Percentiles rank a stretch among this genome's conserved stretches.
These are phyloP conservation scores for Neltuma alba DNA, from an alignment of 306 rosid species.

Conservation along the genomic window DNA sequence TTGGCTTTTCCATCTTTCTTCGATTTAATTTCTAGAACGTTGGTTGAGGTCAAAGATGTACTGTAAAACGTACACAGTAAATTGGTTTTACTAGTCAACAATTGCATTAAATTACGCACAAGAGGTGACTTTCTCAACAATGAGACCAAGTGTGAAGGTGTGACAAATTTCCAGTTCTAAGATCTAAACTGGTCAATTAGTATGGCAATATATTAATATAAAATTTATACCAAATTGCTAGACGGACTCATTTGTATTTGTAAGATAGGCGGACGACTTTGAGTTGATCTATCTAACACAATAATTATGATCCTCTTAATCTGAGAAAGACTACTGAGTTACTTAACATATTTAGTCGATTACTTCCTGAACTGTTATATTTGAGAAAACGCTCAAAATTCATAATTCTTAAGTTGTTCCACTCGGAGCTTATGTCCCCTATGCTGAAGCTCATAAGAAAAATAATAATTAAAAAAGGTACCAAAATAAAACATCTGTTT, in stretches of 20 bases:
- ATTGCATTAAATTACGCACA: background rate
- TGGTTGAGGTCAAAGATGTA: background rate
- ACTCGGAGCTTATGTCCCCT: background rate
- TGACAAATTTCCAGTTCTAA: background rate
- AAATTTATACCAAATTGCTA: no score
- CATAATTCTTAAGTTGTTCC: background rate
- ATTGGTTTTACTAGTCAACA: constrained; percentile 1
- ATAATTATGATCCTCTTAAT: background rate
- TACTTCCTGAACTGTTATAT: background rate
- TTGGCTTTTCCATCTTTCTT: background rate
- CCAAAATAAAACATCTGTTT: background rate
- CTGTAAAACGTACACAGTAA: background rate
- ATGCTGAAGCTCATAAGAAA: background rate
- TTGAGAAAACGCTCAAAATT: background rate
- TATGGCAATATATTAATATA: background rate
- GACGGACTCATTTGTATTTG: background rate
- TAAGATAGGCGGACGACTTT: background rate
- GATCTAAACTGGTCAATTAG: background rate
- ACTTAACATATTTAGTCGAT: background rate
- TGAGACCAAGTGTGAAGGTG: background rate
- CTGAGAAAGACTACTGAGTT: background rate
- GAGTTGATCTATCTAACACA: background rate
- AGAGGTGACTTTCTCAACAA: background rate
- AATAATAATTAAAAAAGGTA: background rate
- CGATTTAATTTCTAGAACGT: constrained; percentile 17